Evolutionary conservation across 2,329 filamentous ascomycete species (phyloP).

Genomic region (Colletotrichum sp.): DNA sequence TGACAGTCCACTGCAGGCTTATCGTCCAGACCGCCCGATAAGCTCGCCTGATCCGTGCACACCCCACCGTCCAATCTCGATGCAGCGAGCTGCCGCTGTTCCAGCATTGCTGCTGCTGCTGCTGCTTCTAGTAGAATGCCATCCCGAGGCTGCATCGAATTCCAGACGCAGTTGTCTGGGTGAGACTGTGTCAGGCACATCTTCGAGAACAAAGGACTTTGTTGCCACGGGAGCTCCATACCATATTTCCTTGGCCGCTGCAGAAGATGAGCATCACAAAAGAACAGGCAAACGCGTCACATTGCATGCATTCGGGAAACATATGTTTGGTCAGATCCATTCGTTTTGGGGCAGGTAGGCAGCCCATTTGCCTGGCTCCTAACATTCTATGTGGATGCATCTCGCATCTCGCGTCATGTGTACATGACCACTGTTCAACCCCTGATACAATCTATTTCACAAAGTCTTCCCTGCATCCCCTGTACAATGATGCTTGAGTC

Average conservation of each 20-base stretch:
- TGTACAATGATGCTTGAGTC: not conserved
- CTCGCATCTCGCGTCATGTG: not conserved
- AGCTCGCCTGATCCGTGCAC: not conserved
- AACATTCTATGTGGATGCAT: not conserved
- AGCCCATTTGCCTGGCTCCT: not conserved
- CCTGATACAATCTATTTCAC: not conserved
- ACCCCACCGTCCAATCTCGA: not conserved
- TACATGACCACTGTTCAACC: not conserved
- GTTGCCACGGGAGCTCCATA: not conserved
- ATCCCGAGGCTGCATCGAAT: not conserved
- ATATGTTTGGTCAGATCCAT: not conserved
- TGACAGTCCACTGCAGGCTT: not conserved
- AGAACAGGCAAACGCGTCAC: not conserved
- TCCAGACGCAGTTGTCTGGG: not conserved
- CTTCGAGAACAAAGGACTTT: not conserved
- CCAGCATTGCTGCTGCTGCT: not conserved
- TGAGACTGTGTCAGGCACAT: not conserved
- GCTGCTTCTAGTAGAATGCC: not conserved
- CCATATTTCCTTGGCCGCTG: not conserved
- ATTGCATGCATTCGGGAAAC: not conserved
- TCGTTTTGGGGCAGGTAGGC: not conserved
- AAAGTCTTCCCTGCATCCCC: not conserved
- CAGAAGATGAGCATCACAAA: not conserved
- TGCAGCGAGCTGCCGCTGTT: not conserved
- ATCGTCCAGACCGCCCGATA: slow-evolving; percentile 9